Evolutionary conservation across 2,329 filamentous ascomycete species (phyloP), one percentile per base, ranked within the genome.

Genomic region (Hypomyces rosellus): DNA sequence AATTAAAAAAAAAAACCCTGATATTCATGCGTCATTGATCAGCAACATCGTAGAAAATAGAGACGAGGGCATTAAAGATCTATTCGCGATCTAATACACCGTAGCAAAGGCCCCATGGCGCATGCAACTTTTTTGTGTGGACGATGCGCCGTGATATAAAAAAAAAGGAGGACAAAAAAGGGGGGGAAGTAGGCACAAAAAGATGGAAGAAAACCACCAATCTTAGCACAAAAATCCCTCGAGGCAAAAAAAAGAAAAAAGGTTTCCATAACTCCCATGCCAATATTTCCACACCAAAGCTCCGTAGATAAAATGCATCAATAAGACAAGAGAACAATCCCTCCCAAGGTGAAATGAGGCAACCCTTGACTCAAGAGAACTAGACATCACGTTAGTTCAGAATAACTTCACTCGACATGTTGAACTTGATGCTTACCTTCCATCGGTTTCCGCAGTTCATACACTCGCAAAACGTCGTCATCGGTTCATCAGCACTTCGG

Each of bases 401-500:
- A 13, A 42, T 5, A 5, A 18, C 3, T 7, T 13, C 5, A 39
- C 20, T 12, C 15, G 16, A 34, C 3, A 34, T 16, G 22, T 15
- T 8, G 15, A 3, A 39, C 9, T 30, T 8, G 38, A 30, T 3
- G 62, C 76, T 66, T 72, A 85, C 83, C 80, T 87, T 87, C 84
- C 84, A 87, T 49, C 83, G 77, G 63, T 87, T 77, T 44, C 84
- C 84, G 62, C 84, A 87, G 56, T 80, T 75, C 63, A 81, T 82
- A 64, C 84, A 87, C 65, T 85, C 82, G 70, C 84, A 87, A 67
- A 87, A 87, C 34, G 84, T 87, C 54, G 84, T 87, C 84, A 87
- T 87, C 58, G 92, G 92, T 73, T 97, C 93, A 80, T 99, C 93
- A 58, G 93, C 93, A 73, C 83, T 88, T 57, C 93, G 81, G 14